These are phyloP conservation scores for Fusarium sp. DNA, from an alignment of 2,329 filamentous ascomycete species.

Conservation along the genomic window DNA sequence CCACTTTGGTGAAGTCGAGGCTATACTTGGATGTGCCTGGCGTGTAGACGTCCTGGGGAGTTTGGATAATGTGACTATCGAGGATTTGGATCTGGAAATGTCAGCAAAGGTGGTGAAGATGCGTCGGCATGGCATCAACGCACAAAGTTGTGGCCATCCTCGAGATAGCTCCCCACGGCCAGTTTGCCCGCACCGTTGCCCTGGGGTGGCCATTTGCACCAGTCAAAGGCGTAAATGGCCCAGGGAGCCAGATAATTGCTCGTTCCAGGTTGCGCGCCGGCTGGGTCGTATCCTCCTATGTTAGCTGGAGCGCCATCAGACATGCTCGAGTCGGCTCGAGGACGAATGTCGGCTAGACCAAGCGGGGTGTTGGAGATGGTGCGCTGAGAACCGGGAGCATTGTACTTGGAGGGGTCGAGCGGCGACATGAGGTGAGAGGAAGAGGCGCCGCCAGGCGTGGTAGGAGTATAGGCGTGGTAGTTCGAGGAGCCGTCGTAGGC, in stretches of 20 bases:
- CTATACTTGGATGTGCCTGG: conserved; percentile 79
- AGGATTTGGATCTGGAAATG: conserved; percentile 88
- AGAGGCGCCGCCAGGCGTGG: conserved; percentile 70
- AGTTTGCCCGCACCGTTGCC: conserved; percentile 88
- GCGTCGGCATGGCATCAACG: not conserved
- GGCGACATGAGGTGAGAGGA: conserved; percentile 75
- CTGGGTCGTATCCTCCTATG: conserved; percentile 73
- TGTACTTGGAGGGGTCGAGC: conserved; percentile 65
- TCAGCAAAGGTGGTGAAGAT: conserved; percentile 15
- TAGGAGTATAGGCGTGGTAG: conserved; percentile 69
- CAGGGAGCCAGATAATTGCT: conserved; percentile 96
- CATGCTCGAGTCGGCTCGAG: conserved; percentile 84
- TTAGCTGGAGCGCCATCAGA: conserved; percentile 76
- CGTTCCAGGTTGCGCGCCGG: conserved; percentile 75
- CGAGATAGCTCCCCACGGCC: conserved; percentile 93
- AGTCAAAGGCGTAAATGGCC: conserved; percentile 97
- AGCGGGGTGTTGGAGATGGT: conserved; percentile 85
- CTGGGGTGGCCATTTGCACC: conserved; percentile 97
- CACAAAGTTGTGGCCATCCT: conserved; percentile 98
- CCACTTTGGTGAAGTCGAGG: conserved; percentile 91
- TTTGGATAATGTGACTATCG: conserved; percentile 82
- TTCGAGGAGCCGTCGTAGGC: conserved; percentile 65
- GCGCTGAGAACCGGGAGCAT: conserved; percentile 68
- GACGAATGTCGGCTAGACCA: conserved; percentile 91
- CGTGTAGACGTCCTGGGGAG: conserved; percentile 75